Conservation (phyloP, 768 basidiomycete species). For the Macrolepiota dolichaula region DNA sequence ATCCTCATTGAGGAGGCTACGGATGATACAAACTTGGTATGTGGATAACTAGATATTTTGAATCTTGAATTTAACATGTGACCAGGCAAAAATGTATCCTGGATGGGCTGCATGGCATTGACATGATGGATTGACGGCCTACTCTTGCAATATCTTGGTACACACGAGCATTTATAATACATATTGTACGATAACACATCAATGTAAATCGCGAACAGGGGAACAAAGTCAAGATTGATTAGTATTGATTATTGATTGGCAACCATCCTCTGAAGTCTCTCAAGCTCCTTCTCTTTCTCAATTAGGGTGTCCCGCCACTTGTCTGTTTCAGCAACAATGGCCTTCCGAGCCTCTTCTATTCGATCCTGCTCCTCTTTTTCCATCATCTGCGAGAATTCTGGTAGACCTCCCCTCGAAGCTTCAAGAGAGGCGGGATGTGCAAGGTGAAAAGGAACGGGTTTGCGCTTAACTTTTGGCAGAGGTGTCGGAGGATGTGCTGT, state of each 20-base stretch:
- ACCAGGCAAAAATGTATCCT: slow-evolving; percentile 84
- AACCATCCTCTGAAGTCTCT: slow-evolving; percentile 60
- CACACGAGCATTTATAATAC: background rate
- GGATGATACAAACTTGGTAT: slow-evolving; percentile 60
- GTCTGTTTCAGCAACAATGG: slow-evolving; percentile 73
- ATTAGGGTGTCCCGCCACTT: slow-evolving; percentile 63
- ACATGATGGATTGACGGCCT: slow-evolving; percentile 1
- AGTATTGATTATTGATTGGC: no score
- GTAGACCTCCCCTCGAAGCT: slow-evolving; percentile 62
- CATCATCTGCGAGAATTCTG: slow-evolving; percentile 85
- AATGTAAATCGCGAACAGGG: background rate
- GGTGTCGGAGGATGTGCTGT: slow-evolving; percentile 81
- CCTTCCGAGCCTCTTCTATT: slow-evolving; percentile 72
- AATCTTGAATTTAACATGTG: slow-evolving; percentile 10
- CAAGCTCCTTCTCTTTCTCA: slow-evolving; percentile 82
- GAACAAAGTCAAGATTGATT: background rate
- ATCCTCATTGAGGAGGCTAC: slow-evolving; percentile 88
- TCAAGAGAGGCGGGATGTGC: slow-evolving; percentile 62
- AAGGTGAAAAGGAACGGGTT: slow-evolving; percentile 69
- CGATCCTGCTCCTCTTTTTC: slow-evolving; percentile 83
- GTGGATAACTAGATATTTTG: slow-evolving; percentile 11
- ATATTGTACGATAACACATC: background rate
- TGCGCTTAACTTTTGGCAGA: slow-evolving; percentile 59
- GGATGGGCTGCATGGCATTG: slow-evolving; percentile 88
- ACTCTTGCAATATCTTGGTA: slow-evolving; percentile 11